phyloP scores from a whole-genome alignment of 1,284 basidiomycete genomes.

The Ceratobasidium sp. region DNA sequence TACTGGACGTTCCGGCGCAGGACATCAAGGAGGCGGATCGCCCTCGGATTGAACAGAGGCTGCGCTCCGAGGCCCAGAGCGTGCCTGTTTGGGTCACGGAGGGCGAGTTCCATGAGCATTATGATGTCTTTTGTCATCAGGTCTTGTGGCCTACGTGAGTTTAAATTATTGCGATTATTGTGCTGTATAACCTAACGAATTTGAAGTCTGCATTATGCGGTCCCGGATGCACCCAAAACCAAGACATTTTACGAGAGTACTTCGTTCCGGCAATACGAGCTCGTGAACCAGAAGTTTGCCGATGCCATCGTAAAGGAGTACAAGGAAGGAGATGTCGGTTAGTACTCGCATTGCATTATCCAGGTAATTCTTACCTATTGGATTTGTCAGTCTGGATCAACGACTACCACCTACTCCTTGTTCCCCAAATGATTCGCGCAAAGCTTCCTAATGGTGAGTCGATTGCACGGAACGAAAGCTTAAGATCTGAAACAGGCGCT shows the following conservation, averaged over 20 bases:
- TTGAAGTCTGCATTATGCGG: slow-evolving; percentile 88
- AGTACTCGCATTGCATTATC: slow-evolving; percentile 46
- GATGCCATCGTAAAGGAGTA: slow-evolving; percentile 78
- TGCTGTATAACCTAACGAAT: slow-evolving; percentile 56
- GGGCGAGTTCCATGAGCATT: slow-evolving; percentile 77
- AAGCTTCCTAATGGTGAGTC: slow-evolving; percentile 59
- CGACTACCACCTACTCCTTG: slow-evolving; percentile 87
- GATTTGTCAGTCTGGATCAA: slow-evolving; percentile 63
- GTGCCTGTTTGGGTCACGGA: slow-evolving; percentile 84
- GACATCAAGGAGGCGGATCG: slow-evolving; percentile 66
- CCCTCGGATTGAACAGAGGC: slow-evolving; percentile 67
- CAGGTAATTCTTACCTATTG: not conserved
- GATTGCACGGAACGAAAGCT: not conserved
- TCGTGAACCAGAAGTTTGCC: slow-evolving; percentile 86
- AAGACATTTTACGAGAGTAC: slow-evolving; percentile 78
- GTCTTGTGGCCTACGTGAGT: slow-evolving; percentile 51
- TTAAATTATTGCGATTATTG: slow-evolving; percentile 53
- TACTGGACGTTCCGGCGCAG: slow-evolving; percentile 75
- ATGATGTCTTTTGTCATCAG: slow-evolving; percentile 90
- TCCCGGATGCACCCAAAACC: slow-evolving; percentile 85
- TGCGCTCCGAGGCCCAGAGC: slow-evolving; percentile 67
- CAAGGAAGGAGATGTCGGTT: slow-evolving; percentile 82
- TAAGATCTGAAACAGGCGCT: not conserved
- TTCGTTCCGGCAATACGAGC: slow-evolving; percentile 80
- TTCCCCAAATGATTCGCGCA: slow-evolving; percentile 77